phyloP scores from a whole-genome alignment of 2,329 filamentous ascomycete species.

The Colletotrichum lindemuthianum region DNA sequence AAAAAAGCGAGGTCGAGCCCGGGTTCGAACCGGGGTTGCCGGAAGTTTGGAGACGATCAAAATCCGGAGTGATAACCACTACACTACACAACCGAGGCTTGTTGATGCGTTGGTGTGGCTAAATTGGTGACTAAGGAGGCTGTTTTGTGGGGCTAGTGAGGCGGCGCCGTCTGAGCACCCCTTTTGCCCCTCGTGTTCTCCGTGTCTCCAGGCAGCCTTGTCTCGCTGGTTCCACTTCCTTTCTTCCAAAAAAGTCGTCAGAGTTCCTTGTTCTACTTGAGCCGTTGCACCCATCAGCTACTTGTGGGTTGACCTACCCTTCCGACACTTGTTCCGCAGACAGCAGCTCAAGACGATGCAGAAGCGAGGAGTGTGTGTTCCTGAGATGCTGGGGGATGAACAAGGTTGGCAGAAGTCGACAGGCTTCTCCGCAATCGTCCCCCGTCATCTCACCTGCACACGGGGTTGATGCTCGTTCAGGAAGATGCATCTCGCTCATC shows the following conservation, averaged over 20 bases:
- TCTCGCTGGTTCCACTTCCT: no score
- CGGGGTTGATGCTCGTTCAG: constrained; percentile 2
- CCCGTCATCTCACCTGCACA: background rate
- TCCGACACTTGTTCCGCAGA: no score
- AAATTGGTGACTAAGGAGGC: no score
- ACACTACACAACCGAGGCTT: constrained; percentile 31
- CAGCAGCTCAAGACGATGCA: no score
- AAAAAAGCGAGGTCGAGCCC: constrained; percentile 31
- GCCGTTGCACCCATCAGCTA: no score
- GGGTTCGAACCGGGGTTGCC: constrained; percentile 37
- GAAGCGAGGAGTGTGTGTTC: background rate
- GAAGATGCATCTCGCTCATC: background rate
- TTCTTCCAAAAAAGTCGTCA: no score
- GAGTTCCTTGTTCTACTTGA: no score
- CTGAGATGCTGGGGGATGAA: background rate
- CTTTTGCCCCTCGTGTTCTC: no score
- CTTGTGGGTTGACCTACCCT: no score
- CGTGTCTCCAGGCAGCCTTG: no score
- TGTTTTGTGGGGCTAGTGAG: no score
- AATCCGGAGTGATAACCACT: constrained; percentile 37
- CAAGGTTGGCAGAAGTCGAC: background rate
- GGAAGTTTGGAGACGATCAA: constrained; percentile 30
- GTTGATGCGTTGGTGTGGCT: background rate
- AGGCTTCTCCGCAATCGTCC: constrained; percentile 18
- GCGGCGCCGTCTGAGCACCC: no score